Evolutionary conservation across 2,329 filamentous ascomycete species (phyloP), one percentile per base, ranked within the genome.

Genomic region (Thelonectria olida): DNA sequence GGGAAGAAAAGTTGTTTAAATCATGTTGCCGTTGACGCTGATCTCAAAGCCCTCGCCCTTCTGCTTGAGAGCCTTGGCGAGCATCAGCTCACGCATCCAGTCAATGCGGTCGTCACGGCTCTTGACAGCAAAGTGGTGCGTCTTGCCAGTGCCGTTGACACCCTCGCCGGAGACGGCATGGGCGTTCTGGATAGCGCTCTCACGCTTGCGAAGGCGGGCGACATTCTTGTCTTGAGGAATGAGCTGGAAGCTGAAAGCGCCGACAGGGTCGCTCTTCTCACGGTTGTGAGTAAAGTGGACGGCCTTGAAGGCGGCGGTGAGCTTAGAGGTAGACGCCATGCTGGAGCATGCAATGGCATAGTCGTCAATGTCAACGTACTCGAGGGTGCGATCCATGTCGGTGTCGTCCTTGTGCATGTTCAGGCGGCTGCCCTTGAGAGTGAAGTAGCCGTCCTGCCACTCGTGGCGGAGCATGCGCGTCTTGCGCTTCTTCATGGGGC

Each of bases 41-140:
- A 96, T 88, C 79, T 94, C 91, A 70, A 91, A 95, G 17, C 92
- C 92, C 69, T 93, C 89, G 47, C 87, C 89, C 84, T 94, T 96
- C 78, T 93, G 90, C 82, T 90, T 92, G 74, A 93, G 81, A 17
- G 92, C 92, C 81, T 96, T 96, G 54, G 92, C 92, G 45, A 96
- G 87, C 92, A 96, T 96, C 63, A 96, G 81, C 84, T 96, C 92
- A 55, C 92, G 85, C 92, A 96, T 96, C 96, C 96, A 99, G 76
- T 97, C 95, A 72, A 98, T 97, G 63, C 95, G 87, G 75, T 97
- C 92, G 73, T 97, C 92, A 13, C 93, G 87, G 71, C 84, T 88
- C 39, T 55, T 61, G 69, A 97, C 95, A 0, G 95, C 92, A 75
- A 98, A 98, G 75, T 98, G 93, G 73, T 98, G 95, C 44, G 92